A percentile compares a stretch with the other conserved stretches of the same genome.
Conservation (phyloP, 192 early-diverging fungal genomes). For the Phycomyces blakesleeanus region DNA sequence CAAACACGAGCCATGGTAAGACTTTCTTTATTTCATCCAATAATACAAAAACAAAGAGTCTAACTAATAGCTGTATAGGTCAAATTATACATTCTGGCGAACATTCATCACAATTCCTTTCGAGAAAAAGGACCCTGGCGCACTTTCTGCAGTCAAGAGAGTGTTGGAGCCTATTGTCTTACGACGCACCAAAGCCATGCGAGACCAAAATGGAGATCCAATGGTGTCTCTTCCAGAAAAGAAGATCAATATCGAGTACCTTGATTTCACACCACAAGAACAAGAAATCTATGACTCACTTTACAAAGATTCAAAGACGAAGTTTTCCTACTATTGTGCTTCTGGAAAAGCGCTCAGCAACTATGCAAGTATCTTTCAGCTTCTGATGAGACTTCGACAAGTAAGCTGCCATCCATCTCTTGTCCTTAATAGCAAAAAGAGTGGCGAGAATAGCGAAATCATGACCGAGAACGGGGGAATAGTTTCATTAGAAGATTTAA, state of each 20-base stretch:
- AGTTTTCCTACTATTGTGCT: constrained; percentile 54
- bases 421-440: constrained; percentile 35
- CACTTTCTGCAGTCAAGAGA: constrained; percentile 50
- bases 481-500: constrained; percentile 39
- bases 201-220: constrained; percentile 65
- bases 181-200: constrained; percentile 84
- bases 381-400: constrained; percentile 62
- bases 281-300: constrained; percentile 67
- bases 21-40: too few relatives aligned
- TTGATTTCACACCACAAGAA: constrained; percentile 61
- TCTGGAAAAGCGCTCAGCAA: constrained; percentile 62
- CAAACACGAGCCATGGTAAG: constrained; percentile 42
- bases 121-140: constrained; percentile 49
- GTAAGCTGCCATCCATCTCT: constrained; percentile 62
- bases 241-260: constrained; percentile 52
- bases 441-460: constrained; percentile 10
- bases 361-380: constrained; percentile 66
- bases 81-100: constrained; percentile 71
- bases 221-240: constrained; percentile 77
- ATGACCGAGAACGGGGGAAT: constrained; percentile 29
- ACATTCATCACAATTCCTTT: constrained; percentile 75
- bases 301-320: constrained; percentile 61
- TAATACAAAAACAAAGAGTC: too few relatives aligned
- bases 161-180: constrained; percentile 74
- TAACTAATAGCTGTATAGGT: too few relatives aligned